phyloP scores from a whole-genome alignment of 148 eudicot genomes.

The Rhododendron ferrugineum region DNA sequence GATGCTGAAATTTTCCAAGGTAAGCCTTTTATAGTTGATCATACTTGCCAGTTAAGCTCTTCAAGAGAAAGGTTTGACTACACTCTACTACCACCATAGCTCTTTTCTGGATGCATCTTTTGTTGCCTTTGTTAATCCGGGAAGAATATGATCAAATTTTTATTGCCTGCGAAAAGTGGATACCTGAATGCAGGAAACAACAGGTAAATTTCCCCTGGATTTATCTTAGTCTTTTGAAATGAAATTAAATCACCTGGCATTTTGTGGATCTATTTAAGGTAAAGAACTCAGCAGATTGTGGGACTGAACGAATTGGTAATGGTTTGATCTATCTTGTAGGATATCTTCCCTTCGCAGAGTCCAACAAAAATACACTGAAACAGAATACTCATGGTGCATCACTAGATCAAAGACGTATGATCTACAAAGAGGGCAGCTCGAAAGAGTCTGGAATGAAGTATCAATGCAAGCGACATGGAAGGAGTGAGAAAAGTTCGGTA shows the following conservation, averaged over 20 bases:
- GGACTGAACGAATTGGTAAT: slow-evolving; percentile 2
- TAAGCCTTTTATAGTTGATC: background rate
- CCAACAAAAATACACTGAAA: slow-evolving; percentile 13
- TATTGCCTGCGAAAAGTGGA: no score
- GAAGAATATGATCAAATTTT: background rate
- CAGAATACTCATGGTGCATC: background rate
- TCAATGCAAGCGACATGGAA: slow-evolving; percentile 37
- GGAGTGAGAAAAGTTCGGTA: slow-evolving; percentile 35
- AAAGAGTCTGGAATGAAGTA: slow-evolving; percentile 40
- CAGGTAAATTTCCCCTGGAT: background rate
- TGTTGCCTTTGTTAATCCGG: background rate
- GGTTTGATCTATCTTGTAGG: slow-evolving; percentile 13
- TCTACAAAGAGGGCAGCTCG: slow-evolving; percentile 39
- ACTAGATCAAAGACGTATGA: slow-evolving; percentile 17
- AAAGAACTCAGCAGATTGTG: slow-evolving; percentile 12
- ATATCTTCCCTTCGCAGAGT: slow-evolving; percentile 17
- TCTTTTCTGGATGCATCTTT: background rate
- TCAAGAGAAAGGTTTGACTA: background rate
- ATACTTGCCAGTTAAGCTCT: background rate
- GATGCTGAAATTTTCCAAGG: background rate
- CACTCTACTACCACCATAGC: background rate
- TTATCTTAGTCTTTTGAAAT: background rate
- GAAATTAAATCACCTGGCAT: background rate
- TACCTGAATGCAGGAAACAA: background rate
- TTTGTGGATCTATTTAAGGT: background rate